Percentiles rank a stretch among this genome's conserved stretches.
Evolutionary conservation across 441 rosid species (phyloP).

Genomic region (Gossypium laxum): DNA sequence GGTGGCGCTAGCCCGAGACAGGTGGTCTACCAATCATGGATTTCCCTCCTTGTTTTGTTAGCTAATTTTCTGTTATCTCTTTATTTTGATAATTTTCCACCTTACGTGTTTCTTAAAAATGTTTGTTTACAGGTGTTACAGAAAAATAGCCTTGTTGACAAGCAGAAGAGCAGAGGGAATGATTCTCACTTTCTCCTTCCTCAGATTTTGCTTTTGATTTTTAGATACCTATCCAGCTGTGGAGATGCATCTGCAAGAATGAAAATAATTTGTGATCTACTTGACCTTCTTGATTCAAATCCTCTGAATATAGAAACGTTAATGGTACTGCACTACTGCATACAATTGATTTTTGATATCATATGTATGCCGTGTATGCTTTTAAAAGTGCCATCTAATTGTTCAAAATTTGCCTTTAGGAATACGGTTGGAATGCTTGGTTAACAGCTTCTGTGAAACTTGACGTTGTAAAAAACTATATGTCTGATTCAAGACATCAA

Average conservation of each 20-base stretch:
- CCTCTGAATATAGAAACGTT: slow-evolving; percentile 83
- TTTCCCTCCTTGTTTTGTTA: slow-evolving; percentile 10
- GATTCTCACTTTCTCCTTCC: slow-evolving; percentile 77
- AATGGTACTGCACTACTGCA: slow-evolving; percentile 56
- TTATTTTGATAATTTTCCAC: neutral
- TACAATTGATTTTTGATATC: slow-evolving; percentile 10
- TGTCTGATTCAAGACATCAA: slow-evolving; percentile 32
- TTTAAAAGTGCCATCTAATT: slow-evolving; percentile 21
- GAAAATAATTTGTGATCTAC: slow-evolving; percentile 65
- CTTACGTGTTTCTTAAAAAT: neutral
- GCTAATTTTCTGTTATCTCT: slow-evolving; percentile 8
- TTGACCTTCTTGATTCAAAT: slow-evolving; percentile 87
- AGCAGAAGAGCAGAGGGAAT: slow-evolving; percentile 55
- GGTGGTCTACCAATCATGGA: slow-evolving; percentile 36
- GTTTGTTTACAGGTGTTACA: slow-evolving; percentile 61
- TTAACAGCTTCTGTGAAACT: slow-evolving; percentile 61
- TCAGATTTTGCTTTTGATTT: slow-evolving; percentile 66
- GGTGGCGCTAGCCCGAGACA: slow-evolving; percentile 99
- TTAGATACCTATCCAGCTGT: slow-evolving; percentile 65
- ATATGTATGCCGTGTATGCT: slow-evolving; percentile 3
- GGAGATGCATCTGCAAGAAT: slow-evolving; percentile 54
- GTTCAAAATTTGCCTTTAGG: slow-evolving; percentile 36
- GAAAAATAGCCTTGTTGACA: slow-evolving; percentile 62
- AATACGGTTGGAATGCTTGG: slow-evolving; percentile 95
- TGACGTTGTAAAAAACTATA: slow-evolving; percentile 55